Conservation (phyloP, 257 asterid genomes). For the Vinca minor region DNA sequence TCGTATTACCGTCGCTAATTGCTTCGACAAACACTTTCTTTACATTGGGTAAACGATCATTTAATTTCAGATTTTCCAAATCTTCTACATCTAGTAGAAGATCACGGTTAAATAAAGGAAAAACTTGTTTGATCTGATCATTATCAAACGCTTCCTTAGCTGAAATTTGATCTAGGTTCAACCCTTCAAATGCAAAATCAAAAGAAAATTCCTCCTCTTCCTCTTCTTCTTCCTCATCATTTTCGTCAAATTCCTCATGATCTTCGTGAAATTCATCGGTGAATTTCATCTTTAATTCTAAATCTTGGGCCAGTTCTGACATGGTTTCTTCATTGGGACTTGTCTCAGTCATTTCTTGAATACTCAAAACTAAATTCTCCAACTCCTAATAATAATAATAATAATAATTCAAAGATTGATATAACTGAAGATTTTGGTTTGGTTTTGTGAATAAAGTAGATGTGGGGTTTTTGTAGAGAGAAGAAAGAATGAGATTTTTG, state of each 20-base stretch:
- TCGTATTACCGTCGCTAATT: background rate
- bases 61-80: slow-evolving; percentile 16
- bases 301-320: slow-evolving; percentile 10
- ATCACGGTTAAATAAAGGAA: slow-evolving; percentile 54
- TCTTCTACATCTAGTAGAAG: slow-evolving; percentile 32
- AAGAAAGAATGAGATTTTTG: background rate
- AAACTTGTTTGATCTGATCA: slow-evolving; percentile 75
- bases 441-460: background rate
- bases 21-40: slow-evolving; percentile 35
- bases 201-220: slow-evolving; percentile 54
- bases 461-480: background rate
- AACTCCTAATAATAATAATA: too few species aligned
- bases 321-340: background rate
- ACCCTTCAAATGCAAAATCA: slow-evolving; percentile 49
- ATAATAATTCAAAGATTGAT: background rate
- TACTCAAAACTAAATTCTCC: background rate
- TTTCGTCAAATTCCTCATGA: background rate
- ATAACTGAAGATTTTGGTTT: background rate
- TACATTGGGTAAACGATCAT: slow-evolving; percentile 35
- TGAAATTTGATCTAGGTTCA: slow-evolving; percentile 44
- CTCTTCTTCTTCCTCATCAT: slow-evolving; percentile 13
- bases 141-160: slow-evolving; percentile 73
- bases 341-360: slow-evolving; percentile 11
- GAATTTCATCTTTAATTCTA: slow-evolving; percentile 4
- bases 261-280: slow-evolving; percentile 17